phyloP scores from a whole-genome alignment of 192 early-diverging fungal genomes.

The Linderina pennispora region DNA sequence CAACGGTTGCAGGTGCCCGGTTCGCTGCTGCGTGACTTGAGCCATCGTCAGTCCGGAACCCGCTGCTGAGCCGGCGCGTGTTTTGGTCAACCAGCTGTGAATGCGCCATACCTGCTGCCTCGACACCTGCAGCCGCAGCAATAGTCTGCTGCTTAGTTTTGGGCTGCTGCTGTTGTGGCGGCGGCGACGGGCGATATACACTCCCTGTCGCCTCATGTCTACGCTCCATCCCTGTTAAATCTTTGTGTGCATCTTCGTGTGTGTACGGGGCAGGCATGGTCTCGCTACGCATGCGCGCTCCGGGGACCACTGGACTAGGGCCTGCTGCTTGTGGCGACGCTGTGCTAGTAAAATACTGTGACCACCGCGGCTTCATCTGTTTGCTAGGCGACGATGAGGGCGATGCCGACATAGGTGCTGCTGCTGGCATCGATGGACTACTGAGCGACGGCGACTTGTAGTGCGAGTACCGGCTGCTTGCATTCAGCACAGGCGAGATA shows the following conservation, averaged over 20 bases:
- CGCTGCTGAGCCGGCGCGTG: background rate
- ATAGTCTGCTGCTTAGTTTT: background rate
- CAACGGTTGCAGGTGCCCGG: too few relatives aligned
- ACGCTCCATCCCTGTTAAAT: too few relatives aligned
- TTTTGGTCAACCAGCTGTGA: background rate
- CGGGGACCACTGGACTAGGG: background rate
- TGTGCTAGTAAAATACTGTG: constrained; percentile 42
- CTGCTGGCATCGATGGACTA: background rate
- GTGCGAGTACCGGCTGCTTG: too few relatives aligned
- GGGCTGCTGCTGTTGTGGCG: background rate
- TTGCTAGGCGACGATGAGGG: constrained; percentile 1
- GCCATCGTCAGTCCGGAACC: background rate
- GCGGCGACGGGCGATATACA: too few relatives aligned
- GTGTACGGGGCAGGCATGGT: constrained; percentile 5
- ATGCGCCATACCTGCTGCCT: background rate
- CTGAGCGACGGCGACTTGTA: too few relatives aligned
- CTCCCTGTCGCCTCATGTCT: too few relatives aligned
- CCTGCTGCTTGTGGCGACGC: constrained; percentile 5
- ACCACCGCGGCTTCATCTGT: constrained; percentile 28
- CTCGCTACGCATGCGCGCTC: constrained; percentile 17
- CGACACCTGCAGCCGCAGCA: background rate
- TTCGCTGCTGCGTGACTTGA: background rate
- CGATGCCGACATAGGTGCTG: constrained; percentile 1
- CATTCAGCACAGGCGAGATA: too few relatives aligned
- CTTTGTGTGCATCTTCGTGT: background rate